Evolutionary conservation across 495 filamentous ascomycete species (phyloP).

Genomic region (Cudoniella acicularis): DNA sequence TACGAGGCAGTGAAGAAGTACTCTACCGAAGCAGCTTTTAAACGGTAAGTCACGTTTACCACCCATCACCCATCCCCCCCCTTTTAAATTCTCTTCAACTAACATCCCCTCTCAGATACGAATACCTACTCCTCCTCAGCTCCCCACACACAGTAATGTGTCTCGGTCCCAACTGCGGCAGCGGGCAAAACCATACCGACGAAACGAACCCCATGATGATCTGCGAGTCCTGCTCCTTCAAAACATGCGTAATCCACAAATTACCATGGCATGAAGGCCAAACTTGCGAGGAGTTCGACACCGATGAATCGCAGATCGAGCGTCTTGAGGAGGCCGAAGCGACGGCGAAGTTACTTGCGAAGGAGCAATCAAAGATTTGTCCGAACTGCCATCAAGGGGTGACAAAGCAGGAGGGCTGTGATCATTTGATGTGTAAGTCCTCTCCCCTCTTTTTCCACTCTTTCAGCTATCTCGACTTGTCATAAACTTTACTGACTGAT

Average conservation of each 20-base stretch:
- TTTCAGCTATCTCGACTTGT: too few relatives aligned
- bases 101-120: too few relatives aligned
- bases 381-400: slow-evolving; percentile 42
- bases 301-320: slow-evolving; percentile 24
- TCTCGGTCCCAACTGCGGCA: slow-evolving; percentile 35
- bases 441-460: background rate
- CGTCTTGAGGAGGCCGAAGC: slow-evolving; percentile 30
- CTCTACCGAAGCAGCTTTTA: slow-evolving; percentile 29
- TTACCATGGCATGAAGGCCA: slow-evolving; percentile 44
- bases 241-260: slow-evolving; percentile 40
- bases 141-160: slow-evolving; percentile 41
- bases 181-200: slow-evolving; percentile 40
- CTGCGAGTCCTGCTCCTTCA: slow-evolving; percentile 34
- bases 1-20: slow-evolving; percentile 32
- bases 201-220: slow-evolving; percentile 33
- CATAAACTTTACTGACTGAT: background rate
- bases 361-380: slow-evolving; percentile 38
- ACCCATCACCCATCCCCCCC: too few relatives aligned
- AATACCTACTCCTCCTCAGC: slow-evolving; percentile 26
- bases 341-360: slow-evolving; percentile 35
- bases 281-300: slow-evolving; percentile 46
- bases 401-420: slow-evolving; percentile 41
- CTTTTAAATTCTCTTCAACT: too few relatives aligned
- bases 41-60: too few relatives aligned
- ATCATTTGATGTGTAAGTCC: slow-evolving; percentile 44